phyloP scores from a whole-genome alignment of 83 land plant genomes.

The Diphasiastrum complanatum region DNA sequence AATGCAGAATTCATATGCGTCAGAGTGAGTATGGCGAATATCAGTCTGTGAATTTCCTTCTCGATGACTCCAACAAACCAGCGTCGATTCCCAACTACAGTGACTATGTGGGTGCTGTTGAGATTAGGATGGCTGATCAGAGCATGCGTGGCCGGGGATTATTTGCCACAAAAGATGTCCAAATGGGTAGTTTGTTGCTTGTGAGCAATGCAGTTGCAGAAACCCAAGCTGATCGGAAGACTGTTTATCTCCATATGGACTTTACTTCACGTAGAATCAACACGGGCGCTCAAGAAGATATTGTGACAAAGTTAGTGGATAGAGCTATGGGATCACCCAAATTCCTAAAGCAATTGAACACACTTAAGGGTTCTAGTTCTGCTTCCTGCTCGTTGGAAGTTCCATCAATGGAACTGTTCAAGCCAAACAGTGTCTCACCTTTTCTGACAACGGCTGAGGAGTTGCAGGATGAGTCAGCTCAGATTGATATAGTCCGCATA shows the following conservation, averaged over 20 bases:
- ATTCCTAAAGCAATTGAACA: not conserved
- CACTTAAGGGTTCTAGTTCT: not conserved
- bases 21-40: too few species aligned
- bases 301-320: slow-evolving; percentile 1
- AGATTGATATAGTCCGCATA: slow-evolving; percentile 1
- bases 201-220: slow-evolving; percentile 25
- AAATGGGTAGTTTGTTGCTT: slow-evolving; percentile 17
- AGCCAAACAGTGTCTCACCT: not conserved
- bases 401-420: not conserved
- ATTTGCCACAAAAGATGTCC: slow-evolving; percentile 13
- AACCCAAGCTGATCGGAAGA: not conserved
- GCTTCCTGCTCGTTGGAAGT: not conserved
- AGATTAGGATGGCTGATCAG: too few species aligned
- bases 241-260: not conserved
- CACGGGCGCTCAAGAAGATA: slow-evolving; percentile 12
- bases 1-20: too few species aligned
- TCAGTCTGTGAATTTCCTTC: too few species aligned
- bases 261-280: not conserved
- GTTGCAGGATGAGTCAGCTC: too few species aligned
- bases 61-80: too few species aligned
- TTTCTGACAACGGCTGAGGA: not conserved
- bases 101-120: too few species aligned
- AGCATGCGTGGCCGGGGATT: slow-evolving; percentile 23
- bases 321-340: not conserved
- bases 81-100: too few species aligned